Evolutionary conservation across 441 rosid genomes (phyloP).

Genomic region (Erodium texanum): DNA sequence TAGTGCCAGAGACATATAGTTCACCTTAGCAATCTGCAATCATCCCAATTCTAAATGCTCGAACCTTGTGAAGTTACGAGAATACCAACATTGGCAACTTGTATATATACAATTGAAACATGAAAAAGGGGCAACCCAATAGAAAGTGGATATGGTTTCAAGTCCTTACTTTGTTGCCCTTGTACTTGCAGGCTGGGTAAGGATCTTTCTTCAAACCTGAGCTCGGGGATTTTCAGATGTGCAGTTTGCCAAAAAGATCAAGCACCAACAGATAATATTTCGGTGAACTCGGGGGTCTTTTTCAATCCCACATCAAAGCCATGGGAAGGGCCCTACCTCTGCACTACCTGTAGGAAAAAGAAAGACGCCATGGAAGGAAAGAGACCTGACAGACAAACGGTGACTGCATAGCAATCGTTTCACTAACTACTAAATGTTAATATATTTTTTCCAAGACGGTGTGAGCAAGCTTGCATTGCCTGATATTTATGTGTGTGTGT

Average conservation of each 20-base stretch:
- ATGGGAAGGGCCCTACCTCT: conserved; percentile 91
- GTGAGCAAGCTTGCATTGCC: too few species aligned
- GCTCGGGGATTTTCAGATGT: conserved; percentile 63
- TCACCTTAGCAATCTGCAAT: too few species aligned
- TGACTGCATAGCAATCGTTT: conserved; percentile 28
- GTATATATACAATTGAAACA: neutral
- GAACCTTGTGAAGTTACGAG: neutral
- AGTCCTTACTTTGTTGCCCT: neutral
- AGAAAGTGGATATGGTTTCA: neutral
- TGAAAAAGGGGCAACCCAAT: neutral
- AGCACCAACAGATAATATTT: conserved; percentile 45
- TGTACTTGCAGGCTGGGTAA: conserved; percentile 72
- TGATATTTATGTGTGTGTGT: conserved; percentile 19
- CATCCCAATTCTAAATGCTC: too few species aligned
- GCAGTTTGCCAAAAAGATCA: conserved; percentile 94
- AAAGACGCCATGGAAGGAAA: conserved; percentile 99
- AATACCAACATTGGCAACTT: neutral
- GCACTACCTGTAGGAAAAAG: conserved; percentile 68
- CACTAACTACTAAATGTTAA: too few species aligned
- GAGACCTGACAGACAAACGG: conserved; percentile 48
- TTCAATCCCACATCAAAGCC: conserved; percentile 67
- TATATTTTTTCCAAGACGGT: too few species aligned
- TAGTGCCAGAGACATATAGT: too few species aligned
- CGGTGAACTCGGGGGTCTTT: conserved; percentile 43
- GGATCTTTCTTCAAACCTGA: conserved; percentile 40